phyloP scores from a whole-genome alignment of 1,284 basidiomycete species.

The Puccinia coronata region DNA sequence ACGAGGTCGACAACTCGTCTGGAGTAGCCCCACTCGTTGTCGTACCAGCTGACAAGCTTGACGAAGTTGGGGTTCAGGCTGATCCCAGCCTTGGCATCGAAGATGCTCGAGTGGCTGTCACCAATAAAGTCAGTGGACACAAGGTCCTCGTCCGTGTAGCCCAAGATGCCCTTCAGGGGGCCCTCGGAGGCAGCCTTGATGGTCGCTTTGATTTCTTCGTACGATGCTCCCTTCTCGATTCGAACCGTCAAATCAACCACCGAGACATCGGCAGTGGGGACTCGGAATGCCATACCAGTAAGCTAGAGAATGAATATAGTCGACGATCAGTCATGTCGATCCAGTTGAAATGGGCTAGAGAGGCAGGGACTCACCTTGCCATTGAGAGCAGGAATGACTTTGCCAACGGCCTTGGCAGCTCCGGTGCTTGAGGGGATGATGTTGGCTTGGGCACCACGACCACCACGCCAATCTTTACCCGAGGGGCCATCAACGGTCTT shows the following conservation, averaged over 20 bases:
- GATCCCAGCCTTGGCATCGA: slow-evolving; percentile 89
- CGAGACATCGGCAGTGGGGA: slow-evolving; percentile 94
- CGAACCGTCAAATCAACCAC: slow-evolving; percentile 97
- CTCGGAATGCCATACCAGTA: slow-evolving; percentile 94
- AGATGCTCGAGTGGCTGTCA: slow-evolving; percentile 73
- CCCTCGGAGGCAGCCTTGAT: slow-evolving; percentile 80
- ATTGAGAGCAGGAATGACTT: slow-evolving; percentile 95
- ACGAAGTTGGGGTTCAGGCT: slow-evolving; percentile 89
- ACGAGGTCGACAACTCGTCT: slow-evolving; percentile 89
- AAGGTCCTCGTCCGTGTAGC: slow-evolving; percentile 90
- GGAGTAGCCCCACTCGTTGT: slow-evolving; percentile 94
- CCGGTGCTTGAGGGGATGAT: slow-evolving; percentile 99
- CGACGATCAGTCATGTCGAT: too few species aligned
- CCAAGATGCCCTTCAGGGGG: slow-evolving; percentile 75
- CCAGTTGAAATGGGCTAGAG: neutral
- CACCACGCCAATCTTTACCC: slow-evolving; percentile 78
- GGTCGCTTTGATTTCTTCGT: slow-evolving; percentile 82
- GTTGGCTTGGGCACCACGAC: slow-evolving; percentile 94
- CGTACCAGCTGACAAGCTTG: slow-evolving; percentile 85
- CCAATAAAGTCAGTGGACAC: slow-evolving; percentile 95
- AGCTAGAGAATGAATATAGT: neutral
- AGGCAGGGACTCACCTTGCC: slow-evolving; percentile 83
- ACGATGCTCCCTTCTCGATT: slow-evolving; percentile 71
- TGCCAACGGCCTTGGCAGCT: slow-evolving; percentile 98
- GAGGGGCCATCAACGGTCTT: slow-evolving; percentile 99